These are phyloP conservation scores for Trichoderma sp. DNA, from an alignment of 2,329 filamentous ascomycete genomes.

Conservation along the genomic window DNA sequence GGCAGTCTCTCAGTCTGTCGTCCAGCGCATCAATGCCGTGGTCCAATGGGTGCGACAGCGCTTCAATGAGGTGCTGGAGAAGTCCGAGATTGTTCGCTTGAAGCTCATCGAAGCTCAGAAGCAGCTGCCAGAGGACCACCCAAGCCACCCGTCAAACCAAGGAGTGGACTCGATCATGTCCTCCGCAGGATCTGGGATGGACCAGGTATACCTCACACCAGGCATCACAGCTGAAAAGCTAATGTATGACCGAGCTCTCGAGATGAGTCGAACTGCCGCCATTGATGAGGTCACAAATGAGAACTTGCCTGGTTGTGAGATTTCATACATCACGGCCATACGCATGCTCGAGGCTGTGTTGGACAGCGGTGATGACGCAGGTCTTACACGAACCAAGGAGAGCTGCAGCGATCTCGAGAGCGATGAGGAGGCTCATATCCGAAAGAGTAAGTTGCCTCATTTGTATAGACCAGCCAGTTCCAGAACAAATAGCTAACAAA, in stretches of 20 bases:
- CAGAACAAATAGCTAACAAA: neutral
- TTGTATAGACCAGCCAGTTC: neutral
- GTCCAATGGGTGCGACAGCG: conserved; percentile 93
- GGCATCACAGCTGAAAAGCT: conserved; percentile 93
- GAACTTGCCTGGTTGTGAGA: conserved; percentile 81
- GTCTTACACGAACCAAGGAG: conserved; percentile 38
- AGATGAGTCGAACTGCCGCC: conserved; percentile 93
- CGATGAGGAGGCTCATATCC: conserved; percentile 70
- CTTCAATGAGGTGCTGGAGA: conserved; percentile 97
- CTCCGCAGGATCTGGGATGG: conserved; percentile 62
- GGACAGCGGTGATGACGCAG: conserved; percentile 69
- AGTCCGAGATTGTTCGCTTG: conserved; percentile 88
- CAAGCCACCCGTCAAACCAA: conserved; percentile 80
- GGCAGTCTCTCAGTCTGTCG: conserved; percentile 48
- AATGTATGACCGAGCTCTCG: conserved; percentile 95
- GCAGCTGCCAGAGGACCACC: conserved; percentile 78
- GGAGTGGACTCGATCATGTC: conserved; percentile 56
- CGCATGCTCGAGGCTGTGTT: conserved; percentile 93
- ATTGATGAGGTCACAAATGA: conserved; percentile 95
- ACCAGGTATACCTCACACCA: conserved; percentile 79
- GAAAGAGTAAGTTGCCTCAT: conserved; percentile 59
- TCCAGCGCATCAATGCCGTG: conserved; percentile 79
- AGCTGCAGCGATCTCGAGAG: conserved; percentile 52
- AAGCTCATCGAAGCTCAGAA: conserved; percentile 85
- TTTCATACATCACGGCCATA: conserved; percentile 90